Base-by-base conservation (phyloP, 192 early-diverging fungal genomes). In the Backusella morwellensis region DNA sequence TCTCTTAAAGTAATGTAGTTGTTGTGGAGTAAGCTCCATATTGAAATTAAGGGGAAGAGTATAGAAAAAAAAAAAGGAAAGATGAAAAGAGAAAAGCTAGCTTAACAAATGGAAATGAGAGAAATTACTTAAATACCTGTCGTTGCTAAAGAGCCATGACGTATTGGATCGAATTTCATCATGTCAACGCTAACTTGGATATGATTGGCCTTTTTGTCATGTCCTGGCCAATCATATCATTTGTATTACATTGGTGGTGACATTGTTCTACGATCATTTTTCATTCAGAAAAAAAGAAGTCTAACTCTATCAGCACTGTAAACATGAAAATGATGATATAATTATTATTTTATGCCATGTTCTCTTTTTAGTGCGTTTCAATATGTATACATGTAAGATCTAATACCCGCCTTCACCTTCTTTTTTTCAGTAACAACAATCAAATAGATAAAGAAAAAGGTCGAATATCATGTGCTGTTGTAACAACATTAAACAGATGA, bases 1-100 rank as follows among this genome's bases (percentile, higher is more conserved):
- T 68, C 84, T 78, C 23, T 88, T 88, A 40, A 88, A 76, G 47
- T 88, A 88, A 70, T 88, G 87, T 1, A 76, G 81, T 56, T 88
- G 84, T 52, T 78, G 81, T 19, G 81, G 71, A 11, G 74, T 74
- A 7, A 84, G 42, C 12, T 72, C 44, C 70, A 72, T 72, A 63
- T 34, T 72, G 36, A 23, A 36, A 44, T 23, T 47, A 72, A 41
- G 29, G 21, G 6, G 3, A 50, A 50, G 47, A 5, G 47, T 50
- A n/a, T 32, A 34, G 0, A 71, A 47, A 47, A 34, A 47, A 29
- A 29, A 47, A 50, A n/a, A 44, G 23, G 40, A 44, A 44, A 44
- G 2, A 23, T 15, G 15, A 47, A 44, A 70, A 32, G 47, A 26
- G 42, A 17, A 36, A 32, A 14, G 9, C 21, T 63, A 56, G 26